Percentiles rank a stretch among this genome's conserved stretches.
phyloP scores from a whole-genome alignment of 1,284 basidiomycete genomes.

The Ceratobasidium sp. region DNA sequence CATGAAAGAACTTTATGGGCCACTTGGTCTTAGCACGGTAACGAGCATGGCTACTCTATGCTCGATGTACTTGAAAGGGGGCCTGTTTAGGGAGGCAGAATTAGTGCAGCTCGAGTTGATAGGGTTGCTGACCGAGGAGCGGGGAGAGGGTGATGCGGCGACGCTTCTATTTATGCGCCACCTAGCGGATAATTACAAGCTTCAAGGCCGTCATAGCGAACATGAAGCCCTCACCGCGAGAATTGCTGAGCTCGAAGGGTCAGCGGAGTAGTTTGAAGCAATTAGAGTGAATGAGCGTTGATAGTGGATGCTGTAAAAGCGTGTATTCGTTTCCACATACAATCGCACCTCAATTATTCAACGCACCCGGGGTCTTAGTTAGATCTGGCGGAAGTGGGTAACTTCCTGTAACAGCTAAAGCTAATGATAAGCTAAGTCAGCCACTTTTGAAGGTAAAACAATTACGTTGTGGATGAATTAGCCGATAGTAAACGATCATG shows the following conservation, averaged over 20 bases:
- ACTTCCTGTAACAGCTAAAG: too few relatives aligned
- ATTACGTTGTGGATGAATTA: too few relatives aligned
- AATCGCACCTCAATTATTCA: too few relatives aligned
- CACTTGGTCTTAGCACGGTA: not conserved
- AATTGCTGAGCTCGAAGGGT: not conserved
- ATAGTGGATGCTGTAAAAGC: too few relatives aligned
- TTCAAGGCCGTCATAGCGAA: not conserved
- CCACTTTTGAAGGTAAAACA: too few relatives aligned
- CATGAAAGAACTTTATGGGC: not conserved
- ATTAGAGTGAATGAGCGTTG: too few relatives aligned
- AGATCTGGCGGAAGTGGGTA: too few relatives aligned
- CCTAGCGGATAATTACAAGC: constrained; percentile 3
- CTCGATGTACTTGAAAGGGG: not conserved
- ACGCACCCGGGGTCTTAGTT: too few relatives aligned
- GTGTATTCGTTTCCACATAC: too few relatives aligned
- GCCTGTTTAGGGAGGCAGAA: not conserved
- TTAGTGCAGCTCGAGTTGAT: not conserved
- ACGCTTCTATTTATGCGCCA: not conserved
- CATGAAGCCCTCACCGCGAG: not conserved
- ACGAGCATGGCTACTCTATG: not conserved
- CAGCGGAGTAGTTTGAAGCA: not conserved
- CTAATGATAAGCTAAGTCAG: too few relatives aligned
- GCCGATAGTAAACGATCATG: too few relatives aligned
- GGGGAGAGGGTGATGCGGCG: not conserved
- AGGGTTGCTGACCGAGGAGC: too few relatives aligned